Conservation (phyloP, 805 yeast species). For the Cyberlindnera maritima region DNA sequence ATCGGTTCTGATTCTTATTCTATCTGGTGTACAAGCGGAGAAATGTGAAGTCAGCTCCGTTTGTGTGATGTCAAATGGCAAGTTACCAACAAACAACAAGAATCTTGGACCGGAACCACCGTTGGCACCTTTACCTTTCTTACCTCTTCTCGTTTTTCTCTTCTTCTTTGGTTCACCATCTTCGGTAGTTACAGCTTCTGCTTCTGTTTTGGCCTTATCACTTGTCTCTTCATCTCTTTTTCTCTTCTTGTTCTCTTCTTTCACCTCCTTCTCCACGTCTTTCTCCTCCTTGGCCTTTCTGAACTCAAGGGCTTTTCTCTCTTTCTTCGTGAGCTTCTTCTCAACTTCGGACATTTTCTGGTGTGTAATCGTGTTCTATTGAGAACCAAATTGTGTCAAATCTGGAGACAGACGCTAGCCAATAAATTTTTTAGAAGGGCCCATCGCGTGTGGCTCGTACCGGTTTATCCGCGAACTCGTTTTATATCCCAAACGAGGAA, state of each 20-base stretch:
- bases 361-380: background rate
- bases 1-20: conserved; percentile 73
- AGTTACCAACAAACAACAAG: conserved; percentile 84
- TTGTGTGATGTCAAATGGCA: conserved; percentile 69
- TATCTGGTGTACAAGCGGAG: conserved; percentile 67
- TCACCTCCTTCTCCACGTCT: conserved; percentile 18
- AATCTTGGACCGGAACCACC: conserved; percentile 54
- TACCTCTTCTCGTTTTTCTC: conserved; percentile 75
- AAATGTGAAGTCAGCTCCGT: conserved; percentile 70
- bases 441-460: conserved; percentile 8
- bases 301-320: conserved; percentile 61
- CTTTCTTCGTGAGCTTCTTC: conserved; percentile 60
- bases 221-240: conserved; percentile 24
- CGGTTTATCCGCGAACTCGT: background rate
- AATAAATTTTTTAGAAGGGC: conserved; percentile 5
- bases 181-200: conserved; percentile 25
- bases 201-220: conserved; percentile 16
- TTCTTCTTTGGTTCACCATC: conserved; percentile 47
- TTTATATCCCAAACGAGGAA: too few relatives aligned
- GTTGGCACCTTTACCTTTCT: conserved; percentile 56
- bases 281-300: conserved; percentile 37
- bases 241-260: conserved; percentile 28
- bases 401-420: background rate
- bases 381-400: conserved; percentile 1
- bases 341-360: conserved; percentile 18